Base-by-base conservation (phyloP, 2,329 filamentous ascomycete species). In the Venturia asperata region DNA sequence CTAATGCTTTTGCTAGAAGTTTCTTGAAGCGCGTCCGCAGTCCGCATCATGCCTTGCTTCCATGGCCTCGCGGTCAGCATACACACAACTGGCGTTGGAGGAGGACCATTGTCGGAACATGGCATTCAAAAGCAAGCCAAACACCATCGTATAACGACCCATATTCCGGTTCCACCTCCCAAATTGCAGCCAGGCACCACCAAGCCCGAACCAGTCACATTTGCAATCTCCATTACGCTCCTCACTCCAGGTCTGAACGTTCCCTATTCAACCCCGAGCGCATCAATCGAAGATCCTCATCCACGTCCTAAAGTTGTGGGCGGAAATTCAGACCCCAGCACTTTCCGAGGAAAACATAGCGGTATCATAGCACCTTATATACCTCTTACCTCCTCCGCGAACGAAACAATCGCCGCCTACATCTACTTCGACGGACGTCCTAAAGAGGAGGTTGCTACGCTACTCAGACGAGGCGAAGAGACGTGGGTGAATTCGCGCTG, bases 401-500 rank as follows among this genome's bases (percentile, higher is more conserved):
- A 97, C 76, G 94, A 99, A 79, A 99, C 94, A 17, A 93, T 99
- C 71, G 94, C 94, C 41, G 94, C 93, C 45, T 99, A 99, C 76
- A 97, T 99, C 71, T 99, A 99, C 79, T 99, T 99, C 73, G 94
- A 99, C 76, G 94, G 94, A 21, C 84, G 94, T 68, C 85, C 85
- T 67, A 99, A 99, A 76, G 94, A 99, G 75, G 94, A 99, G 78
- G 95, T 99, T 3, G 94, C 94, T 63, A 99, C 94, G 15, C 80
- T 99, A 66, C 81, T 99, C 63, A 84, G 94, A 65, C 89, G 92
- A 15, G 93, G 94, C 30, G 94, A 97, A 74, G 94, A 99, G 78
- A 99, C 94, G 1, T 99, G 94, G 94, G 95, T 99, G 30, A 99
- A 97, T 73, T 97, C 92, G 65, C 84, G 94, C 71, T 99, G 94